A percentile compares a stretch with the other conserved stretches of the same genome.
phyloP scores from a whole-genome alignment of 2,329 filamentous ascomycete genomes.

The Tympanopsis confertula region DNA sequence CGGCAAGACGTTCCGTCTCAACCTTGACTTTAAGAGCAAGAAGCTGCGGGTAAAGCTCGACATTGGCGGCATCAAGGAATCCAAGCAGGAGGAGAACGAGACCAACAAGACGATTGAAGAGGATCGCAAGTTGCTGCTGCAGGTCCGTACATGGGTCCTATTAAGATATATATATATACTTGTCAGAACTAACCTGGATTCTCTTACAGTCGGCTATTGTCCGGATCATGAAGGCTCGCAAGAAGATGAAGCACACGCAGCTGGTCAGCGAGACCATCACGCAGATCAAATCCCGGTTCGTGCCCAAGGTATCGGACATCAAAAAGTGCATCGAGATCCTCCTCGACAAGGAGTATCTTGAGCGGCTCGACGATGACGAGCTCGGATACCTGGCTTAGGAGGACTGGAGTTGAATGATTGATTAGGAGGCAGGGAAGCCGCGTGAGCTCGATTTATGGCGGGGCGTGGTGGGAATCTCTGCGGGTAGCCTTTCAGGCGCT shows the following conservation, averaged over 20 bases:
- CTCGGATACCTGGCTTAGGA: conserved; percentile 92
- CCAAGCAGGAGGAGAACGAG: conserved; percentile 90
- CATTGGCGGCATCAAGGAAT: conserved; percentile 84
- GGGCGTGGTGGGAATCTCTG: too few relatives aligned
- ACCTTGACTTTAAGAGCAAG: conserved; percentile 95
- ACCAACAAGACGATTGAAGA: conserved; percentile 99
- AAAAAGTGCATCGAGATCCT: conserved; percentile 99
- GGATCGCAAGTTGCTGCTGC: conserved; percentile 87
- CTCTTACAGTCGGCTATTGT: conserved; percentile 92
- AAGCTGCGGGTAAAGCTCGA: conserved; percentile 97
- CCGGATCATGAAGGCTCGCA: conserved; percentile 98
- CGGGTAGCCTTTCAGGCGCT: too few relatives aligned
- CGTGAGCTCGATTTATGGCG: too few relatives aligned
- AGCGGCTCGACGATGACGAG: conserved; percentile 88
- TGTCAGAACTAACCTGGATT: too few relatives aligned
- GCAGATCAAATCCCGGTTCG: conserved; percentile 86
- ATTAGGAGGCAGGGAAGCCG: too few relatives aligned
- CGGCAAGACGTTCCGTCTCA: conserved; percentile 72
- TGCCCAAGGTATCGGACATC: conserved; percentile 87
- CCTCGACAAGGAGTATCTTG: conserved; percentile 96
- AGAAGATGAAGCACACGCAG: conserved; percentile 95
- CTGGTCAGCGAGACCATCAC: conserved; percentile 91
- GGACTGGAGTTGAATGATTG: too few relatives aligned
- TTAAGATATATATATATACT: too few relatives aligned
- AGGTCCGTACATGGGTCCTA: conserved; percentile 57